These are phyloP conservation scores for Serendipita vermifera DNA, from an alignment of 768 basidiomycete species.

Conservation along the genomic window DNA sequence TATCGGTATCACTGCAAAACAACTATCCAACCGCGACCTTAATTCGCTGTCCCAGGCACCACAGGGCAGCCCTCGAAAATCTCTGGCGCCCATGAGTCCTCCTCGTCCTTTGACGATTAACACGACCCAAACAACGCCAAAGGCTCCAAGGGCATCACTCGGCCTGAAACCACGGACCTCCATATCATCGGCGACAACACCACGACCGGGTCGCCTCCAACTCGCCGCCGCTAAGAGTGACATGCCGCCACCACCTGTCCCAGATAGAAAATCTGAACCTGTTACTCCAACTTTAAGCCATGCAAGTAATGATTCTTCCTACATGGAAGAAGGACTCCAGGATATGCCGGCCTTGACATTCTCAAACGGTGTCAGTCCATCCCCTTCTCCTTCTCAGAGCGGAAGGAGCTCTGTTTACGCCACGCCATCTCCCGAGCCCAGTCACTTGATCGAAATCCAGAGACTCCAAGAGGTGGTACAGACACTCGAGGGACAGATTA, in stretches of 20 bases:
- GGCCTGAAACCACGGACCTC: not conserved
- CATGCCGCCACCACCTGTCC: slow-evolving; percentile 72
- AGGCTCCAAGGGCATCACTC: not conserved
- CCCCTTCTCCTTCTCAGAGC: slow-evolving; percentile 1
- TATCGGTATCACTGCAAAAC: slow-evolving; percentile 70
- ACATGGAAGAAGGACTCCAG: slow-evolving; percentile 13
- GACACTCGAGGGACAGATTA: slow-evolving; percentile 58
- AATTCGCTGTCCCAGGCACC: not conserved
- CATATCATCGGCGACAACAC: not conserved
- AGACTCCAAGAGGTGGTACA: slow-evolving; percentile 32
- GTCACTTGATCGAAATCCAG: slow-evolving; percentile 8
- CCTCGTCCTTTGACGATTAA: not conserved
- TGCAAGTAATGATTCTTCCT: slow-evolving; percentile 15
- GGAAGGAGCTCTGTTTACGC: slow-evolving; percentile 4
- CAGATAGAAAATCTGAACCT: slow-evolving; percentile 25
- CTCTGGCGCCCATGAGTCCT: not conserved
- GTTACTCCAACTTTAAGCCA: slow-evolving; percentile 15
- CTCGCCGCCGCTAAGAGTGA: slow-evolving; percentile 10
- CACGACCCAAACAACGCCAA: not conserved
- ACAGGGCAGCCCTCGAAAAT: not conserved
- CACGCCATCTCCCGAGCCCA: slow-evolving; percentile 2
- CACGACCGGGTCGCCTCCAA: not conserved
- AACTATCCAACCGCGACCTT: slow-evolving; percentile 29
- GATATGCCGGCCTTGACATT: not conserved
- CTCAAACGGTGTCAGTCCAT: not conserved